Conservation (phyloP, 176 grass and related monocot species). For the Oryza punctata region DNA sequence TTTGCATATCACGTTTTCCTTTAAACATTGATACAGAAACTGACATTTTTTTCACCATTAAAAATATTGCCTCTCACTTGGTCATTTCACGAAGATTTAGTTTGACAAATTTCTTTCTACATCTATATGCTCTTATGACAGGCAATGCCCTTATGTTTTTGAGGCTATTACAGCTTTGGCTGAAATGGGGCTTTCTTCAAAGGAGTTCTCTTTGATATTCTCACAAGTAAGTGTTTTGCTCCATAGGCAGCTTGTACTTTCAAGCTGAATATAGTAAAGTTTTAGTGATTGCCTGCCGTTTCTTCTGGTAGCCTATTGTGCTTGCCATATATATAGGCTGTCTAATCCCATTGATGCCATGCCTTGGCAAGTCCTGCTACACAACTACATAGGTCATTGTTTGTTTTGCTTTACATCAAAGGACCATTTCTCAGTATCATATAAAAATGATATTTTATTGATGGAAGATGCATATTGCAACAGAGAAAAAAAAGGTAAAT, state of each 20-base stretch:
- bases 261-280: background rate
- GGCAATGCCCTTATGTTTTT: conserved; percentile 88
- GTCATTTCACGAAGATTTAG: conserved; percentile 6
- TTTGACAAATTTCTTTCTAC: conserved; percentile 37
- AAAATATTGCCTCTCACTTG: background rate
- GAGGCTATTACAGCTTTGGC: conserved; percentile 90
- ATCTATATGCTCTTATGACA: conserved; percentile 34
- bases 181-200: conserved; percentile 83
- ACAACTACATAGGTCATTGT: conserved; percentile 21
- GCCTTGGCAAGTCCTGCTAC: background rate
- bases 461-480: background rate
- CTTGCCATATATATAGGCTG: background rate
- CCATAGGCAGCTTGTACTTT: conserved; percentile 14
- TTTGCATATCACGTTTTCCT: conserved; percentile 5
- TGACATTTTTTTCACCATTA: conserved; percentile 7
- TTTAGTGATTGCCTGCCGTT: background rate
- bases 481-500: background rate
- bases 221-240: conserved; percentile 61
- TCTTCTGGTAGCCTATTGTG: background rate
- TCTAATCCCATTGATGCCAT: conserved; percentile 8
- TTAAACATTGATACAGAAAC: background rate
- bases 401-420: background rate
- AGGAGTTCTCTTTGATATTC: conserved; percentile 83
- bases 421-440: background rate
- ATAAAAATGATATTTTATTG: background rate